Evolutionary conservation across 225 moss, liverwort and hornwort species (phyloP).

Genomic region (Pseudisothecium myosuroides): DNA sequence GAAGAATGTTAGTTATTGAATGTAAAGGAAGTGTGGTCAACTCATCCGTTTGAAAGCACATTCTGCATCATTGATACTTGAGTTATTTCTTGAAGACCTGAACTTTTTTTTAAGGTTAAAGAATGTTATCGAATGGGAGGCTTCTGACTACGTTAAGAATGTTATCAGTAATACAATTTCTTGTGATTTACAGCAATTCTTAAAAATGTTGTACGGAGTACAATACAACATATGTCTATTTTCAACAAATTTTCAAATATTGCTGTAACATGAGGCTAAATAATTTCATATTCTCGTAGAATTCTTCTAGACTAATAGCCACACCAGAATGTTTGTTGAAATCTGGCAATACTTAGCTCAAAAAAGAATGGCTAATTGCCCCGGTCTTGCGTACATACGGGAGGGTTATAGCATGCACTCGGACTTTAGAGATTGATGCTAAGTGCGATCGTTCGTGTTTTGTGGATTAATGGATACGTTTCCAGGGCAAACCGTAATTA

Average conservation of each 20-base stretch:
- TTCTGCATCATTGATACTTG: background rate
- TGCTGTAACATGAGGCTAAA: background rate
- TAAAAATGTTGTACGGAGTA: background rate
- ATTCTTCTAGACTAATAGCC: background rate
- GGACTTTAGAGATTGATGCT: background rate
- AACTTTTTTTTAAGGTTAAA: background rate
- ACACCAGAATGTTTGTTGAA: background rate
- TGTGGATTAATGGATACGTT: background rate
- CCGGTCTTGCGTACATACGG: too few relatives aligned
- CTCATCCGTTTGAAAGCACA: background rate
- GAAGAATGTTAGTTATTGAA: background rate
- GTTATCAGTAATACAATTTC: too few relatives aligned
- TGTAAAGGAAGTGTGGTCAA: background rate
- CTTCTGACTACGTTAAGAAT: background rate
- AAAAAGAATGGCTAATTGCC: too few relatives aligned
- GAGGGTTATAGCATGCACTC: too few relatives aligned
- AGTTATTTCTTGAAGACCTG: background rate
- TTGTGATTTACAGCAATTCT: background rate
- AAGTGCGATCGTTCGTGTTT: background rate
- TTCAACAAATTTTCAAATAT: background rate
- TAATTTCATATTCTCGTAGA: background rate
- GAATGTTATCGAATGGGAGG: background rate
- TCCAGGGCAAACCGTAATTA: too few relatives aligned
- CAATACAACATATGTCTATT: background rate
- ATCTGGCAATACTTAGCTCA: background rate